A percentile compares a stretch with the other conserved stretches of the same genome.
Evolutionary conservation across 2,329 filamentous ascomycete species (phyloP).

Genomic region (Penicillium brasilianum): DNA sequence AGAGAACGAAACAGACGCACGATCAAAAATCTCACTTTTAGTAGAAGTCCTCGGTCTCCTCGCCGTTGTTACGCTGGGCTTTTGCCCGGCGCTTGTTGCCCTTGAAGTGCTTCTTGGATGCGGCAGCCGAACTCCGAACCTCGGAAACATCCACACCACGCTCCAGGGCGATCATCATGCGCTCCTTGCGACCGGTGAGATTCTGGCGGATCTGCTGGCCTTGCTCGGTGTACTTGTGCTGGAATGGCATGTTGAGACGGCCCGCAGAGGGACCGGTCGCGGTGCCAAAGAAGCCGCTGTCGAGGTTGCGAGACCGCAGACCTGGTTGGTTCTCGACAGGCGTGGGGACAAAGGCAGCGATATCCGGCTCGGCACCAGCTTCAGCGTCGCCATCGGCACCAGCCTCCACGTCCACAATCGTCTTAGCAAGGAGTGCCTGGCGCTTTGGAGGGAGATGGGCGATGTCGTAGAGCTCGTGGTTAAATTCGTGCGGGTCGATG

Average conservation of each 20-base stretch:
- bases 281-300: conserved; percentile 85
- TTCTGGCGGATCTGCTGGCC: conserved; percentile 73
- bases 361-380: conserved; percentile 32
- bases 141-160: conserved; percentile 84
- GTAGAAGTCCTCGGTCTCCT: conserved; percentile 38
- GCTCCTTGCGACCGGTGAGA: conserved; percentile 81
- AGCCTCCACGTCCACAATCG: conserved; percentile 52
- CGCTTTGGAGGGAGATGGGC: conserved; percentile 82
- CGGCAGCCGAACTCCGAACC: conserved; percentile 55
- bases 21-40: conserved; percentile 30
- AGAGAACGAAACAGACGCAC: conserved; percentile 16
- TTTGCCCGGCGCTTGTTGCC: conserved; percentile 45
- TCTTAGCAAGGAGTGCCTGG: conserved; percentile 61
- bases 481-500: conserved; percentile 79
- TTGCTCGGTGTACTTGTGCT: conserved; percentile 85
- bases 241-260: conserved; percentile 80
- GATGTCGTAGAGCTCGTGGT: conserved; percentile 84
- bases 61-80: conserved; percentile 37
- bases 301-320: conserved; percentile 75
- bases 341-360: conserved; percentile 19
- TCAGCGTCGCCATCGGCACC: conserved; percentile 40
- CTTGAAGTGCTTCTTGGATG: conserved; percentile 80
- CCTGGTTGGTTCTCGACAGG: conserved; percentile 57
- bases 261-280: conserved; percentile 63
- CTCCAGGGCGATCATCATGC: conserved; percentile 78